A percentile compares a stretch with the other conserved stretches of the same genome.
Conservation (phyloP, 306 rosid species). For the Cercis canadensis region DNA sequence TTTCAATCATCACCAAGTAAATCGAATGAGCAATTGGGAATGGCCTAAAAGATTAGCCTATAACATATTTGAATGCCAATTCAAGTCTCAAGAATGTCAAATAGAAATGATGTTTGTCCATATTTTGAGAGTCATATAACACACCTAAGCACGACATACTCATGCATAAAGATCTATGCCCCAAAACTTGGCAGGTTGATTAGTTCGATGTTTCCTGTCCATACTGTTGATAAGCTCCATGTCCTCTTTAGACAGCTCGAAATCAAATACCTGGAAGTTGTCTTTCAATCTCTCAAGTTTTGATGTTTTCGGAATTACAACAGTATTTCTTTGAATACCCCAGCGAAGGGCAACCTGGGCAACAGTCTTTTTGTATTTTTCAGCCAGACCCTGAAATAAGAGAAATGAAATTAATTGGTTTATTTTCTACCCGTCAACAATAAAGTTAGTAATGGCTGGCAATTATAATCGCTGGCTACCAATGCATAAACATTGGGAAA, state of each 20-base stretch:
- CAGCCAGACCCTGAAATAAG: conserved; percentile 64
- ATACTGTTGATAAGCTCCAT: conserved; percentile 61
- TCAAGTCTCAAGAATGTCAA: conserved; percentile 19
- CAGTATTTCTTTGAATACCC: conserved; percentile 78
- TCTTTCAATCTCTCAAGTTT: conserved; percentile 80
- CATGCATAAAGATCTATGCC: conserved; percentile 80
- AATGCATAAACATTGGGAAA: not conserved
- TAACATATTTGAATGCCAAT: conserved; percentile 3
- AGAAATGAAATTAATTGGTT: conserved; percentile 15
- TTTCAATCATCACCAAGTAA: conserved; percentile 10
- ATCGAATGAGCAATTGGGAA: conserved; percentile 3
- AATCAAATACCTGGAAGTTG: conserved; percentile 72
- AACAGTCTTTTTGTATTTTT: conserved; percentile 65
- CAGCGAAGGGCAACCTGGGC: conserved; percentile 85
- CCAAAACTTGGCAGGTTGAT: conserved; percentile 85
- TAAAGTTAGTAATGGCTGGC: not conserved
- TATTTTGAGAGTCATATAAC: not conserved
- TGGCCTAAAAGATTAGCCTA: conserved; percentile 11
- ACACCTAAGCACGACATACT: conserved; percentile 20
- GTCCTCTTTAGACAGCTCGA: conserved; percentile 71
- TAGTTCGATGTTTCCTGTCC: conserved; percentile 70
- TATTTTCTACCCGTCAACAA: not conserved
- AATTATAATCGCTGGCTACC: not conserved
- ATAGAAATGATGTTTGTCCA: conserved; percentile 3
- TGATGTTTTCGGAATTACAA: conserved; percentile 84